Conservation (phyloP, 1,284 basidiomycete species). For the Rhodotorula sp. region DNA sequence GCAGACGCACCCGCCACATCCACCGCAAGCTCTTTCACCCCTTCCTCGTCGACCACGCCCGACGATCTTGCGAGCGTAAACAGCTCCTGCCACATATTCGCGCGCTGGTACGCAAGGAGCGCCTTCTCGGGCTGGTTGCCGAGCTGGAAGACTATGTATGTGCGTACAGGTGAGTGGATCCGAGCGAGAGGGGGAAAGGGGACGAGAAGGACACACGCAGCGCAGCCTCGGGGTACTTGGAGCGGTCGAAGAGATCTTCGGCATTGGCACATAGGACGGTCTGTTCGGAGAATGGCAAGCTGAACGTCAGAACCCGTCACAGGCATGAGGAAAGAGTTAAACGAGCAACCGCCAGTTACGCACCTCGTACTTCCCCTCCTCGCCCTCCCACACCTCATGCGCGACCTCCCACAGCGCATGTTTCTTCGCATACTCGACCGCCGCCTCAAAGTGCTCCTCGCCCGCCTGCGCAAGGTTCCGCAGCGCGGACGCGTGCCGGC, state of each 20-base stretch:
- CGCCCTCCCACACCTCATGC: constrained; percentile 69
- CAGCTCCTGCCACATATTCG: constrained; percentile 83
- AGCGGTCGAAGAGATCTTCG: constrained; percentile 80
- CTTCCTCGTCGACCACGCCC: constrained; percentile 56
- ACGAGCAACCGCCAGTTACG: background rate
- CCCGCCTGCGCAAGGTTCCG: constrained; percentile 74
- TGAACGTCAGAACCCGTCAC: background rate
- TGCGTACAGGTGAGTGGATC: constrained; percentile 3
- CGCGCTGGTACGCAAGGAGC: constrained; percentile 80
- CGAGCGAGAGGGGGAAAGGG: background rate
- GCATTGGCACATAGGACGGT: constrained; percentile 77
- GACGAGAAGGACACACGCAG: constrained; percentile 58
- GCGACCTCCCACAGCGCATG: constrained; percentile 77
- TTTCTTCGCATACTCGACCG: constrained; percentile 73
- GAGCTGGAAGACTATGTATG: constrained; percentile 67
- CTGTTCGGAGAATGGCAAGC: constrained; percentile 48
- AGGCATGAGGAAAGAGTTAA: background rate
- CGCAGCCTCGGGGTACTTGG: constrained; percentile 82
- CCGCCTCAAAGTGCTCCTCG: constrained; percentile 71
- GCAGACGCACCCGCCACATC: constrained; percentile 41
- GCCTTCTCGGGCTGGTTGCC: constrained; percentile 68
- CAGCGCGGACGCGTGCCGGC: constrained; percentile 73
- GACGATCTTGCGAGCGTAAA: constrained; percentile 70
- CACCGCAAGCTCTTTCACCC: constrained; percentile 57
- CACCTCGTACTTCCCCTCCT: constrained; percentile 64